phyloP scores from a whole-genome alignment of 371 early-diverging fungal genomes.

The Mucor plumbeus region DNA sequence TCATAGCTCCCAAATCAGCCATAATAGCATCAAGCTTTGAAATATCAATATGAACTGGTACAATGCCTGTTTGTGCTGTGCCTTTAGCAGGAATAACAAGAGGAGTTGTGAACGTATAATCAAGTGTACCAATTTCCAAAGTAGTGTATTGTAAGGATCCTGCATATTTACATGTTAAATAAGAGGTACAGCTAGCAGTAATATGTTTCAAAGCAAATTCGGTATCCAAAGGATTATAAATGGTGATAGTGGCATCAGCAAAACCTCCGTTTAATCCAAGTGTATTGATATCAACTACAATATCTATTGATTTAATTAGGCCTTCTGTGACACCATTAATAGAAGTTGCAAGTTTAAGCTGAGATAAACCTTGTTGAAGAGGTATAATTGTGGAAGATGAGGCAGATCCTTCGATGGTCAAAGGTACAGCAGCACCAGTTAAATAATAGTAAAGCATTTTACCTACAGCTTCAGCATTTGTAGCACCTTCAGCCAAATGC shows the following conservation, averaged over 20 bases:
- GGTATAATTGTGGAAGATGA: constrained; percentile 49
- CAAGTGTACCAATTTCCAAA: constrained; percentile 26
- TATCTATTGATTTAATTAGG: constrained; percentile 36
- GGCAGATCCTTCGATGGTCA: constrained; percentile 46
- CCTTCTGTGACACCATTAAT: constrained; percentile 44
- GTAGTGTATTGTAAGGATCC: neutral
- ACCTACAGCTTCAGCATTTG: constrained; percentile 28
- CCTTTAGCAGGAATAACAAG: constrained; percentile 23
- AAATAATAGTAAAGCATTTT: constrained; percentile 43
- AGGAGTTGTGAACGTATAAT: constrained; percentile 25
- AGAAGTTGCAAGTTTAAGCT: constrained; percentile 38
- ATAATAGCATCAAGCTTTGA: constrained; percentile 4
- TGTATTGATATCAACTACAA: constrained; percentile 8
- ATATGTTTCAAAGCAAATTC: constrained; percentile 41
- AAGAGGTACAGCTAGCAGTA: constrained; percentile 25
- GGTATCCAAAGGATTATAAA: constrained; percentile 55
- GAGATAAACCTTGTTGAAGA: constrained; percentile 50
- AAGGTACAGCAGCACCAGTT: constrained; percentile 45
- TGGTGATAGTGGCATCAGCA: constrained; percentile 36
- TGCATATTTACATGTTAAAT: neutral
- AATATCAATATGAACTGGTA: constrained; percentile 16
- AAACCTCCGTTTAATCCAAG: neutral
- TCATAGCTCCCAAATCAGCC: constrained; percentile 10
- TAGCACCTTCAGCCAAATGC: constrained; percentile 36
- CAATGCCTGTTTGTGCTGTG: constrained; percentile 1